phyloP scores from a whole-genome alignment of 352 stramenopile genomes.

The Pythium myriotylum region DNA sequence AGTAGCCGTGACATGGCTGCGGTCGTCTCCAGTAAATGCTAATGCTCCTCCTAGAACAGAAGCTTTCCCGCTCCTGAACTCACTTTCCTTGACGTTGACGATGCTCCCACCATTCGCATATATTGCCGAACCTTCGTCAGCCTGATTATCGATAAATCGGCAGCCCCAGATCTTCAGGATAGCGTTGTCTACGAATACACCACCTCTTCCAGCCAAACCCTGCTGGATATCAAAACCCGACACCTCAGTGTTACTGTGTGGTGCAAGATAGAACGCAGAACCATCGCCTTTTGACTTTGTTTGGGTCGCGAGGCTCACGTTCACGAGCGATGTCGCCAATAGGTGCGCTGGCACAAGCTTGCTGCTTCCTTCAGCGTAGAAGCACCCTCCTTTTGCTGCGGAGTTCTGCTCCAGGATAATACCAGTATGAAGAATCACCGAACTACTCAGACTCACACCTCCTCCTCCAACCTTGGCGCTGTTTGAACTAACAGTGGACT shows the following conservation, averaged over 20 bases:
- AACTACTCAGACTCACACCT: conserved; percentile 6
- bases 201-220: conserved; percentile 6
- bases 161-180: conserved; percentile 1
- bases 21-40: neutral
- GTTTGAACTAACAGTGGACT: conserved; percentile 16
- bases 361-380: neutral
- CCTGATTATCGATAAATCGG: conserved; percentile 15
- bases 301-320: conserved; percentile 6
- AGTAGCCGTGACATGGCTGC: neutral
- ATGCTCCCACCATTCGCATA: conserved; percentile 5
- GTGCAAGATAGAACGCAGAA: conserved; percentile 17
- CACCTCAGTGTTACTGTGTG: neutral
- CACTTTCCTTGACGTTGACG: conserved; percentile 1
- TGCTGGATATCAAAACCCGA: conserved; percentile 6
- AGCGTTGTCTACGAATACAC: conserved; percentile 16
- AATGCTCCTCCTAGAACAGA: conserved; percentile 8
- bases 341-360: neutral
- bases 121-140: conserved; percentile 11
- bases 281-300: neutral
- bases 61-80: conserved; percentile 7
- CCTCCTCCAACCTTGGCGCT: conserved; percentile 2
- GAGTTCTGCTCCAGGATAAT: conserved; percentile 1
- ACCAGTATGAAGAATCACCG: conserved; percentile 1
- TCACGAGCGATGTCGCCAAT: neutral
- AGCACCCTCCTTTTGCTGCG: conserved; percentile 8